phyloP scores from a whole-genome alignment of 2,329 filamentous ascomycete species.

The Arthrobotrys sphaeroides region DNA sequence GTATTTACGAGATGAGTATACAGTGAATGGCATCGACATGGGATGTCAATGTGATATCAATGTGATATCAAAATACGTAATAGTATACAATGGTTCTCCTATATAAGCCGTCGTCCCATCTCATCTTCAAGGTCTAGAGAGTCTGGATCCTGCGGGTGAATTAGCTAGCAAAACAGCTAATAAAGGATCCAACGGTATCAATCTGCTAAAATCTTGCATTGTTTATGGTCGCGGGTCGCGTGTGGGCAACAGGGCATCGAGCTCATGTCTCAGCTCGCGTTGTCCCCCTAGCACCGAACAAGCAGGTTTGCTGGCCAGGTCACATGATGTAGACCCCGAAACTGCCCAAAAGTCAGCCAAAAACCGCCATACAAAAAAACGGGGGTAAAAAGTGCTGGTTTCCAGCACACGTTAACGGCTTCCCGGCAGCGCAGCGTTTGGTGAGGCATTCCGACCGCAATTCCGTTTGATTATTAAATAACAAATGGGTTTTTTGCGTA shows the following conservation, averaged over 20 bases:
- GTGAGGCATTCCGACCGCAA: conserved; percentile 28
- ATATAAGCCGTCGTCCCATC: no score
- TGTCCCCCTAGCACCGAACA: background rate
- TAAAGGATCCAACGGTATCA: background rate
- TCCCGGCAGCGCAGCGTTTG: conserved; percentile 26
- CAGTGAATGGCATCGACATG: no score
- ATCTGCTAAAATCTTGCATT: background rate
- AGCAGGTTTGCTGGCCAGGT: conserved; percentile 32
- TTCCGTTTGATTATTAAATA: conserved; percentile 2
- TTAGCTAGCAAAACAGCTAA: background rate
- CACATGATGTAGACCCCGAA: conserved; percentile 16
- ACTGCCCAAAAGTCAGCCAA: conserved; percentile 14
- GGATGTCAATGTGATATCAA: no score
- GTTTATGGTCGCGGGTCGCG: conserved; percentile 15
- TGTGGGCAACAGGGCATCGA: conserved; percentile 10
- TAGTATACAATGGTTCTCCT: no score
- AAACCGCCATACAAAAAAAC: conserved; percentile 46
- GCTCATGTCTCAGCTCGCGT: conserved; percentile 40
- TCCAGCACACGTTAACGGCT: conserved; percentile 42
- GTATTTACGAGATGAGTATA: no score
- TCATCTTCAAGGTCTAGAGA: no score
- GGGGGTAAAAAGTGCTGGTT: conserved; percentile 50
- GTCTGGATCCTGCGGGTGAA: conserved; percentile 2
- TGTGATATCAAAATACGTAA: background rate
- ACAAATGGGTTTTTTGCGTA: background rate